Percentiles rank a stretch among this genome's conserved stretches.
These are phyloP conservation scores for Syzygium grande DNA, from an alignment of 345 rosid genomes.

Conservation along the genomic window DNA sequence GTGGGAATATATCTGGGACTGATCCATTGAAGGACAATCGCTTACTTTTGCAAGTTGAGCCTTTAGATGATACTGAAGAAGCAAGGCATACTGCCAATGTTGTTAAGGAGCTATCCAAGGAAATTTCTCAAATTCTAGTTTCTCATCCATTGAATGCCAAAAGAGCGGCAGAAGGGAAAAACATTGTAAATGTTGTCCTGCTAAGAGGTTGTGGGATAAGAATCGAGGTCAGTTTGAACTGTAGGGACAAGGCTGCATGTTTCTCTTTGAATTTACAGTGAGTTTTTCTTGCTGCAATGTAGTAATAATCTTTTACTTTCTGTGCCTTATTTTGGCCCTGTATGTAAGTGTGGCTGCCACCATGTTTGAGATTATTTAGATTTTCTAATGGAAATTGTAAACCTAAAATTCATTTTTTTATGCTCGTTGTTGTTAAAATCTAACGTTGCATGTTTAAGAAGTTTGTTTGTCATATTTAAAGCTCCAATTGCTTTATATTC, in stretches of 20 bases:
- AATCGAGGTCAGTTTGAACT: slow-evolving; percentile 55
- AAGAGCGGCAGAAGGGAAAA: slow-evolving; percentile 71
- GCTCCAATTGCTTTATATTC: background rate
- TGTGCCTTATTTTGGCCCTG: background rate
- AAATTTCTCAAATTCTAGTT: slow-evolving; percentile 63
- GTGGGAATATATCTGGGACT: slow-evolving; percentile 95
- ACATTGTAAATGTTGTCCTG: slow-evolving; percentile 78
- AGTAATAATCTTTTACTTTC: background rate
- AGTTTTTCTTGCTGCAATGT: background rate
- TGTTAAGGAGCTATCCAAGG: slow-evolving; percentile 77
- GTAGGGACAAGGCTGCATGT: background rate
- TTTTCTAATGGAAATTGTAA: background rate
- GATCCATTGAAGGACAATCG: slow-evolving; percentile 93
- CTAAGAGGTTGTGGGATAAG: slow-evolving; percentile 94
- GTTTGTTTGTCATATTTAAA: background rate
- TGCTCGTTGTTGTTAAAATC: background rate
- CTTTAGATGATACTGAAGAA: slow-evolving; percentile 81
- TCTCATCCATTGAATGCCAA: slow-evolving; percentile 70
- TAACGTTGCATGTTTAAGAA: background rate
- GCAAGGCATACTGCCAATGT: slow-evolving; percentile 78
- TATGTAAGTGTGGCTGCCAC: background rate
- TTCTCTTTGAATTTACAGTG: background rate
- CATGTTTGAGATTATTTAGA: background rate
- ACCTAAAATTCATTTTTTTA: background rate
- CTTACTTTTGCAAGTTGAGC: slow-evolving; percentile 62